A percentile compares a stretch with the other conserved stretches of the same genome.
These are phyloP conservation scores for Rhodotorula sphaerocarpa DNA, from an alignment of 768 basidiomycete genomes.

Conservation along the genomic window DNA sequence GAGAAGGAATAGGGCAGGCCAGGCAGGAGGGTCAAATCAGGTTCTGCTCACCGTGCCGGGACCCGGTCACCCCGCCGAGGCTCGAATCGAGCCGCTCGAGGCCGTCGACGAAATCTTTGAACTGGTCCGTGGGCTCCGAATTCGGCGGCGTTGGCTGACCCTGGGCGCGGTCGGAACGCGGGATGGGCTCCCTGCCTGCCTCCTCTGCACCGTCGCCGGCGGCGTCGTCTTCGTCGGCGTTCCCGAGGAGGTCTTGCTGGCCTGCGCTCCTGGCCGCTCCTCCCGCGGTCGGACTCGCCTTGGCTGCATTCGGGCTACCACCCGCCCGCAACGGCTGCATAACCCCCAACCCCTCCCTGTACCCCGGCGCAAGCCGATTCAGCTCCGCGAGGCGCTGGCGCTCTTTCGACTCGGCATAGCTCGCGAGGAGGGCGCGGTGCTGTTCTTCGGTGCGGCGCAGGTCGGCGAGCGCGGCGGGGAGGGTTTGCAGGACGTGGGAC, in stretches of 20 bases:
- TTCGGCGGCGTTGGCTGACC: conserved; percentile 11
- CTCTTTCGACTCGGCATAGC: conserved; percentile 54
- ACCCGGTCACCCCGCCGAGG: conserved; percentile 8
- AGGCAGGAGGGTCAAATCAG: too few relatives aligned
- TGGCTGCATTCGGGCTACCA: too few relatives aligned
- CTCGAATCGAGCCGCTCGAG: conserved; percentile 61
- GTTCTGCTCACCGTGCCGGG: too few relatives aligned
- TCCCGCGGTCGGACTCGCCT: too few relatives aligned
- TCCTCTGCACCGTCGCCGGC: too few relatives aligned
- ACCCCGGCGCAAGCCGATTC: conserved; percentile 72
- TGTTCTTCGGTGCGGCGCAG: conserved; percentile 59
- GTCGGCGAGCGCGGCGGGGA: conserved; percentile 61
- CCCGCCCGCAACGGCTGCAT: too few relatives aligned
- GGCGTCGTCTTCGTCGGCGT: too few relatives aligned
- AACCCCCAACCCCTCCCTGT: conserved; percentile 51
- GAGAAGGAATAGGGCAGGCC: too few relatives aligned
- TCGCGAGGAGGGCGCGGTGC: conserved; percentile 61
- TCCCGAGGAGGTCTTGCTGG: too few relatives aligned
- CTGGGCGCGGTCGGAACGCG: too few relatives aligned
- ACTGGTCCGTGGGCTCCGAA: conserved; percentile 50
- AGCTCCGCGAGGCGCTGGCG: conserved; percentile 58
- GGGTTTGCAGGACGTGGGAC: conserved; percentile 67
- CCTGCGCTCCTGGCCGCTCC: too few relatives aligned
- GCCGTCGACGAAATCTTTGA: conserved; percentile 76
- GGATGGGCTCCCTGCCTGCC: too few relatives aligned